Conservation (phyloP, 306 rosid species). For the Purshia tridentata region DNA sequence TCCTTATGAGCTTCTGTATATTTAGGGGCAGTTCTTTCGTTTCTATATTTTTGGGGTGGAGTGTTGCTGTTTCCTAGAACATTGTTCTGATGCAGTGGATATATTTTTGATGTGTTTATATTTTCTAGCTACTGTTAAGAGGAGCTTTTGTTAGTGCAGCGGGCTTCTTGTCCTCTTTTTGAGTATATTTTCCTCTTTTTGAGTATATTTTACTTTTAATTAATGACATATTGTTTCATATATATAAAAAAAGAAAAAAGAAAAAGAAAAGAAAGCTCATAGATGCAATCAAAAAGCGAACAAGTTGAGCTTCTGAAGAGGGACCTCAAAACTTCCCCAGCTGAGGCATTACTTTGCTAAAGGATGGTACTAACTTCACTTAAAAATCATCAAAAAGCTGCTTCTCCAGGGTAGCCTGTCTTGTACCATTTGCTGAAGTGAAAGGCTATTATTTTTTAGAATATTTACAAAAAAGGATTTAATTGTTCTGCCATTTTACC, state of each 20-base stretch:
- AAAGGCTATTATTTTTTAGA: background rate
- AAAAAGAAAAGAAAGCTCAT: background rate
- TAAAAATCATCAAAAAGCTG: background rate
- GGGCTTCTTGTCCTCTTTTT: no score
- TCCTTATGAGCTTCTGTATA: no score
- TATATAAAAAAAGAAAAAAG: background rate
- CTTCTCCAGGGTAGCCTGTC: background rate
- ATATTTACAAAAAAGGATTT: background rate
- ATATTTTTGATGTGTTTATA: no score
- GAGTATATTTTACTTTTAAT: no score
- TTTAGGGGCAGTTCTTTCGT: no score
- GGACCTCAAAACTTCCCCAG: background rate
- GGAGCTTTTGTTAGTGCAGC: no score
- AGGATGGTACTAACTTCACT: background rate
- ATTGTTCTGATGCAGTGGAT: no score
- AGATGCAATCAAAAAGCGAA: background rate
- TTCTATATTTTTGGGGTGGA: no score
- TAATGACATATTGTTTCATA: no score
- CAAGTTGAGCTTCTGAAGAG: background rate
- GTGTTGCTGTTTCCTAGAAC: no score
- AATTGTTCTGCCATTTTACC: background rate
- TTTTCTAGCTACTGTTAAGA: no score
- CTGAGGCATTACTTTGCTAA: background rate
- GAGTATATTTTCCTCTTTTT: no score
- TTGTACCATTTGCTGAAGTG: background rate